phyloP scores from a whole-genome alignment of 2,329 filamentous ascomycete genomes.

The Xylariaceae sp. region DNA sequence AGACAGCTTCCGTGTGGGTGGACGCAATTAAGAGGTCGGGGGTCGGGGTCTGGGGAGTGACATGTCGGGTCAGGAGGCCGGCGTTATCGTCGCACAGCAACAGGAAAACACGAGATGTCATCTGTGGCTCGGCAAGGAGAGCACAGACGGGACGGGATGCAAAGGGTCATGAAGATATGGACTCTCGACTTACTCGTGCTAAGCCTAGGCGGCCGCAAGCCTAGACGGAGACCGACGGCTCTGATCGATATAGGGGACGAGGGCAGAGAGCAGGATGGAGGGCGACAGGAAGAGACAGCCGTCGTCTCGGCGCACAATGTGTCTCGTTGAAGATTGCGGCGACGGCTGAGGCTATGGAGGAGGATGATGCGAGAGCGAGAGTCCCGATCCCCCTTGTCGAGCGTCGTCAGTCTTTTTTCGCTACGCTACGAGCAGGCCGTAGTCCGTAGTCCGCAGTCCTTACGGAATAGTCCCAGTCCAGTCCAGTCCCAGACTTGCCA shows the following conservation, averaged over 20 bases:
- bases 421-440: neutral
- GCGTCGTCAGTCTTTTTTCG: constrained; percentile 1
- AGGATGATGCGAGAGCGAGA: constrained; percentile 19
- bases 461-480: neutral
- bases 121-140: neutral
- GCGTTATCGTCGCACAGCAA: constrained; percentile 15
- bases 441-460: too few species aligned
- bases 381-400: constrained; percentile 1
- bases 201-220: constrained; percentile 34
- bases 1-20: constrained; percentile 8
- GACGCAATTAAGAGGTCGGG: constrained; percentile 6
- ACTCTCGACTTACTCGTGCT: constrained; percentile 27
- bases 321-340: constrained; percentile 9
- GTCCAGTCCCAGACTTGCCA: neutral
- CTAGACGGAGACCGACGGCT: constrained; percentile 30
- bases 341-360: neutral
- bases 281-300: constrained; percentile 23
- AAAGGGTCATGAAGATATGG: neutral
- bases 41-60: neutral
- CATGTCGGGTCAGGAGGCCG: constrained; percentile 9
- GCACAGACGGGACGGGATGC: neutral
- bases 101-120: neutral
- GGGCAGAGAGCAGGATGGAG: constrained; percentile 15
- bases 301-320: constrained; percentile 18
- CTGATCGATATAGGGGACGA: constrained; percentile 16